Evolutionary conservation across 177 flowering plant genomes (phyloP).

Genomic region (Tripterygium wilfordii): DNA sequence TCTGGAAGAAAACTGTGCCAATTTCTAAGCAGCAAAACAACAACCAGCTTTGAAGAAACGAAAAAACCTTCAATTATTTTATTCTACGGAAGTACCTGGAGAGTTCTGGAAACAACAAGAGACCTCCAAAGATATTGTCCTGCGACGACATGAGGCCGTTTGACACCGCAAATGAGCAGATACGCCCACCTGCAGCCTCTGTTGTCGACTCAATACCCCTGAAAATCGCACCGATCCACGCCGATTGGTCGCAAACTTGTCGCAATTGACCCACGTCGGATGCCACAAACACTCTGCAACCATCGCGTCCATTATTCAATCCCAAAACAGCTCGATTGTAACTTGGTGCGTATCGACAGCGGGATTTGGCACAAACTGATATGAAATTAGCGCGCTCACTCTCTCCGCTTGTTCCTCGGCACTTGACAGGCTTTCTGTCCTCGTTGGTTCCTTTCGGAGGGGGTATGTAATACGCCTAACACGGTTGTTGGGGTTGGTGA

Average conservation of each 20-base stretch:
- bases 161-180: conserved; percentile 8
- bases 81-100: conserved; percentile 23
- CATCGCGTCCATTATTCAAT: conserved; percentile 16
- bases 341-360: no score
- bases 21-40: not conserved
- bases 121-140: conserved; percentile 10
- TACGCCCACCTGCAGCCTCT: conserved; percentile 13
- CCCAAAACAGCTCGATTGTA: not conserved
- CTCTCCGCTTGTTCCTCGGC: no score
- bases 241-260: conserved; percentile 6
- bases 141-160: not conserved
- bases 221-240: conserved; percentile 9
- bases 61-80: not conserved
- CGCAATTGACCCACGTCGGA: conserved; percentile 14
- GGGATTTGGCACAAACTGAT: no score
- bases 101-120: conserved; percentile 22
- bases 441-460: no score
- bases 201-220: conserved; percentile 3
- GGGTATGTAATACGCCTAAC: no score
- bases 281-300: conserved; percentile 9
- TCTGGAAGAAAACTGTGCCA: not conserved
- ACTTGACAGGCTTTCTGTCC: no score
- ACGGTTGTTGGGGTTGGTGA: no score
- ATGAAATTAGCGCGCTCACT: no score
- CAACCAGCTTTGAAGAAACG: not conserved